Evolutionary conservation across 2,329 filamentous ascomycete genomes (phyloP), one percentile per base, ranked within the genome.

Genomic region (Coniella vitis): DNA sequence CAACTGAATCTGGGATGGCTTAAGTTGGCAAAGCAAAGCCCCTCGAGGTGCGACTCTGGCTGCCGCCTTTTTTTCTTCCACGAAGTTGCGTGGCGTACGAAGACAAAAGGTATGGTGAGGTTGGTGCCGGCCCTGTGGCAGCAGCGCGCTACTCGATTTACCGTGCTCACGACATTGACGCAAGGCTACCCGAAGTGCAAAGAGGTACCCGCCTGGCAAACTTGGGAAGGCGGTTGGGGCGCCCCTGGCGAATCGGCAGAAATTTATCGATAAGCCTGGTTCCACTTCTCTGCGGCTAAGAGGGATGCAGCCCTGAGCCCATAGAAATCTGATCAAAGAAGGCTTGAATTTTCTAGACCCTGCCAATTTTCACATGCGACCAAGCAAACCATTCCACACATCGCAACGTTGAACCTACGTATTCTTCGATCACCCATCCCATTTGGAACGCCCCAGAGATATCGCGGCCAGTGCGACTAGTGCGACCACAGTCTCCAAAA

Each of bases 401-500:
- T 4, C 38, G 29, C 38, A 3, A 7, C 16, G n/a, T 29, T 16
- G 29, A 25, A 4, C 5, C 9, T 4, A 13, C n/a, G n/a, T n/a
- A n/a, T n/a, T n/a, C n/a, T n/a, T n/a, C n/a, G n/a, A n/a, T n/a
- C n/a, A n/a, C n/a, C n/a, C n/a, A n/a, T n/a, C n/a, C n/a, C n/a
- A n/a, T n/a, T n/a, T n/a, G n/a, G n/a, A n/a, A n/a, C n/a, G n/a
- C n/a, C n/a, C 22, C 1, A 12, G n/a, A 10, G 14, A 9, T 16
- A 25, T 21, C 38, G 17, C 8, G 12, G n/a, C n/a, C 22, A n/a
- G n/a, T 16, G 19, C 29, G 16, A 12, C 10, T 21, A 13, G 4
- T 20, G n/a, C 38, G 34, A 31, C 31, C 19, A 41, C 12, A 10
- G 2, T 20, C 4, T 12, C 16, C 17, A 46, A 54, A 58, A 97